A percentile compares a stretch with the other conserved stretches of the same genome.
Conservation (phyloP, 495 filamentous ascomycete genomes). For the Letharia lupina region DNA sequence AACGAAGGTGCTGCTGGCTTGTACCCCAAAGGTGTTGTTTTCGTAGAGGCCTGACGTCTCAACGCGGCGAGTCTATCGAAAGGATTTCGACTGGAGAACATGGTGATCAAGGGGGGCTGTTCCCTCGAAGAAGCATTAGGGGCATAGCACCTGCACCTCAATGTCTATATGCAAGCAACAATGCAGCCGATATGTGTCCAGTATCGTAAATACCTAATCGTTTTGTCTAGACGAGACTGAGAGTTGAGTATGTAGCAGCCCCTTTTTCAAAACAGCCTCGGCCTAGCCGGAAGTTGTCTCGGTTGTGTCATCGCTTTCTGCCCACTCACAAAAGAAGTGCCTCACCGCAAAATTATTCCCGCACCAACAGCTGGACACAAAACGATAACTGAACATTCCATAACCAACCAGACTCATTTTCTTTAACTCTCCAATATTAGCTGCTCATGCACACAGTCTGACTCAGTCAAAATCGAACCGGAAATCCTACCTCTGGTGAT, state of each 20-base stretch:
- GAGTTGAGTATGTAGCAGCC: too few species aligned
- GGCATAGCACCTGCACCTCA: too few species aligned
- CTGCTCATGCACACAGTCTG: constrained; percentile 6
- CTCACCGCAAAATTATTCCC: constrained; percentile 4
- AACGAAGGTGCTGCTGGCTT: not conserved
- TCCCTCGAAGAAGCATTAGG: not conserved
- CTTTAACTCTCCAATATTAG: not conserved
- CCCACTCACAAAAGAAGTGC: not conserved
- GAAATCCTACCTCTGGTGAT: not conserved
- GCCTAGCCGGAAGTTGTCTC: not conserved
- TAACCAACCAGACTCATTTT: not conserved
- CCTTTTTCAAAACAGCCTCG: not conserved
- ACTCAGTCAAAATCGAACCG: not conserved
- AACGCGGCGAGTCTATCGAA: not conserved
- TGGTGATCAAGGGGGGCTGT: not conserved
- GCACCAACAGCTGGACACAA: not conserved
- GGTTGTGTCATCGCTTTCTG: not conserved
- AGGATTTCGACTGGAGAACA: not conserved
- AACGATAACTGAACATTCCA: not conserved
- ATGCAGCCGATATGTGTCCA: too few species aligned
- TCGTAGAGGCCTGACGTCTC: not conserved
- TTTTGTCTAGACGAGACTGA: too few species aligned
- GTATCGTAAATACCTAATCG: too few species aligned
- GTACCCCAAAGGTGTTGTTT: not conserved
- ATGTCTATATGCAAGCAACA: too few species aligned